These are phyloP conservation scores for Hansenula lynferdii DNA, from an alignment of 1,139 yeast genomes.

Conservation along the genomic window DNA sequence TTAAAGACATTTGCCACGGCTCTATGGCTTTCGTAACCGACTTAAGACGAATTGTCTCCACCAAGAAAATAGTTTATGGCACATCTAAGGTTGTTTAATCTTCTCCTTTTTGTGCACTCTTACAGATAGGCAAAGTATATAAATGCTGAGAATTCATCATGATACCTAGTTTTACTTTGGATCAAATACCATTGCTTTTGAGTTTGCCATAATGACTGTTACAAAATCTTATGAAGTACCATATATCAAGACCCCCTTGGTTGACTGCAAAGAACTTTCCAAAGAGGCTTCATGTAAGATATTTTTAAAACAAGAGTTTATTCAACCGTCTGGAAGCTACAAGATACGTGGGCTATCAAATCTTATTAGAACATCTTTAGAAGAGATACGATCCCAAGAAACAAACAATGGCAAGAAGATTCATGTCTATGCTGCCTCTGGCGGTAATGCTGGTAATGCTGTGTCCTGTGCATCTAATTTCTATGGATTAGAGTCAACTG, in stretches of 20 bases:
- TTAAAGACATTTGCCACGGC: too few relatives aligned
- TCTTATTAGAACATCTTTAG: constrained; percentile 28
- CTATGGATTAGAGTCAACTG: constrained; percentile 50
- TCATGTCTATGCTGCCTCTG: constrained; percentile 60
- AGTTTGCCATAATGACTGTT: constrained; percentile 7
- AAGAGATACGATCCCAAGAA: constrained; percentile 5
- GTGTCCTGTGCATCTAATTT: constrained; percentile 56
- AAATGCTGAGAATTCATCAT: too few relatives aligned
- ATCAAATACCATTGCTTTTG: not conserved
- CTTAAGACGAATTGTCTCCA: too few relatives aligned
- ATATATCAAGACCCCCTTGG: constrained; percentile 38
- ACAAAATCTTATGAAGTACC: constrained; percentile 23
- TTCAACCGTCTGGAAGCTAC: constrained; percentile 73
- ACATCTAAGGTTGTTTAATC: too few relatives aligned
- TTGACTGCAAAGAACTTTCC: constrained; percentile 33
- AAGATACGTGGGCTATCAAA: constrained; percentile 63
- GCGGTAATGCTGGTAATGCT: constrained; percentile 79
- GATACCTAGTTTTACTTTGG: too few relatives aligned
- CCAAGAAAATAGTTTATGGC: too few relatives aligned
- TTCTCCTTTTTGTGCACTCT: too few relatives aligned
- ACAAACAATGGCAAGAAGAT: constrained; percentile 24
- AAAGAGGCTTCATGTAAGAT: constrained; percentile 41
- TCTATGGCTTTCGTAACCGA: too few relatives aligned
- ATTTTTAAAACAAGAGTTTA: constrained; percentile 54
- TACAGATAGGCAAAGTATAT: too few relatives aligned